Conservation (phyloP, 176 grass and related monocot genomes). For the Zea luxurians region DNA sequence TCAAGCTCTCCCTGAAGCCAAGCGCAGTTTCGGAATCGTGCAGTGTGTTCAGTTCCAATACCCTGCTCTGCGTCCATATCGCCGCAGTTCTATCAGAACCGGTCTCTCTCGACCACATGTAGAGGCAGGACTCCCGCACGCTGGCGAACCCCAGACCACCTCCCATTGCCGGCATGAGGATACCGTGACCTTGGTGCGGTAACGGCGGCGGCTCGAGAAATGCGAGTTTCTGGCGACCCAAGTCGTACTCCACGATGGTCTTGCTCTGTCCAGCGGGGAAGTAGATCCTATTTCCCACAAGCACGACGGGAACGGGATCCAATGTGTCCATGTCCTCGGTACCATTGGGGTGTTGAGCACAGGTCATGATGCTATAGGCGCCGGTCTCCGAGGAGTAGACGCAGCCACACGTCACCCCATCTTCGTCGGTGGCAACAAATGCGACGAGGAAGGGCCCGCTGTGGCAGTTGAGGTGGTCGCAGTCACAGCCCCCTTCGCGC, state of each 20-base stretch:
- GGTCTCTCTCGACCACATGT: constrained; percentile 25
- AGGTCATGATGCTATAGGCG: not conserved
- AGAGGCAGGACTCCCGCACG: constrained; percentile 14
- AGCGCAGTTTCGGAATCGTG: not conserved
- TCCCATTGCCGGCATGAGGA: constrained; percentile 20
- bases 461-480: constrained; percentile 40
- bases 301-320: constrained; percentile 5
- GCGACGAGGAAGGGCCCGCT: constrained; percentile 27
- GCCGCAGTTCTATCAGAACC: not conserved
- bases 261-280: not conserved
- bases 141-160: constrained; percentile 28
- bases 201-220: not conserved
- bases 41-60: too few relatives aligned
- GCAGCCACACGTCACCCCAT: not conserved
- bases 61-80: constrained; percentile 3
- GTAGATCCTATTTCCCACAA: constrained; percentile 27
- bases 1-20: not conserved
- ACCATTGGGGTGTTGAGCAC: not conserved
- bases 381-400: constrained; percentile 32
- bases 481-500: not conserved
- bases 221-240: not conserved
- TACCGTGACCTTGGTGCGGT: not conserved
- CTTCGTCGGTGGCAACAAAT: not conserved
- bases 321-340: not conserved
- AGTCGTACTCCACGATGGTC: constrained; percentile 29